phyloP scores from a whole-genome alignment of 1,284 basidiomycete species.

The Trichosporon faecale region DNA sequence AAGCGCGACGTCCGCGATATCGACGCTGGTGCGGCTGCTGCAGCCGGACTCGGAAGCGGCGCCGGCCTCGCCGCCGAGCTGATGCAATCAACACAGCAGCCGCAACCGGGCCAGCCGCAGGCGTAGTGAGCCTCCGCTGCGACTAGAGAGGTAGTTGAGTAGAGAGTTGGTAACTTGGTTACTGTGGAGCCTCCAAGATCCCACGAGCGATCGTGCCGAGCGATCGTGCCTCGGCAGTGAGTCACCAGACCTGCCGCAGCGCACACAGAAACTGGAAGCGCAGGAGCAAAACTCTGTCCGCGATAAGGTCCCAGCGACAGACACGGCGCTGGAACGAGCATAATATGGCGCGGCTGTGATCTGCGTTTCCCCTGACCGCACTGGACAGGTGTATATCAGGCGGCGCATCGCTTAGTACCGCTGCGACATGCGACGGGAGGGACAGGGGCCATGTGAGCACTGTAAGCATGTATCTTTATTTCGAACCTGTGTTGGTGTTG shows the following conservation, averaged over 20 bases:
- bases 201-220: not conserved
- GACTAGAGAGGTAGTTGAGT: not conserved
- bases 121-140: not conserved
- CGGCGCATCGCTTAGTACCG: too few relatives aligned
- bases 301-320: not conserved
- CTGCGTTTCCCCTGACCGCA: not conserved
- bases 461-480: not conserved
- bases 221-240: not conserved
- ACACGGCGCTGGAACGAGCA: not conserved
- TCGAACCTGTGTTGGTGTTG: not conserved
- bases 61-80: slow-evolving; percentile 11
- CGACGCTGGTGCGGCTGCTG: not conserved
- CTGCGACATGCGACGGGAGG: not conserved
- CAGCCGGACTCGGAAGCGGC: slow-evolving; percentile 16
- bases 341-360: not conserved
- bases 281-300: not conserved
- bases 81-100: not conserved
- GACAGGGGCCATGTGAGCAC: not conserved
- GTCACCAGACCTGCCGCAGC: not conserved
- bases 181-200: not conserved
- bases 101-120: not conserved
- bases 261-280: not conserved
- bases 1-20: slow-evolving; percentile 9
- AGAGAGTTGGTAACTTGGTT: not conserved
- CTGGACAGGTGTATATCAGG: not conserved